Conservation (phyloP, 2,329 filamentous ascomycete genomes). For the Aureobasidium vineae region DNA sequence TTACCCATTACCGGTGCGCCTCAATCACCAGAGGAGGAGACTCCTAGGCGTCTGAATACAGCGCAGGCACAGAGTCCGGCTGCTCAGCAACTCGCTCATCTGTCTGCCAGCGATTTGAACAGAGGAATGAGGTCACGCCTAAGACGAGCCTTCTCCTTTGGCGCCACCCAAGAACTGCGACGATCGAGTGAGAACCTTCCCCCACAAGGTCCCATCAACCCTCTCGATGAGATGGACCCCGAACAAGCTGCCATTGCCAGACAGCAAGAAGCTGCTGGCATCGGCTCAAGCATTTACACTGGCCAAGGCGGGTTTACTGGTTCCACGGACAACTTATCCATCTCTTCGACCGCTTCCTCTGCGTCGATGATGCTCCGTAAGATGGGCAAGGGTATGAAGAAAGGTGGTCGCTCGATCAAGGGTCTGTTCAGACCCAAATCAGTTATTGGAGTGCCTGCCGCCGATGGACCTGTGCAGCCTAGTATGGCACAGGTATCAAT, state of each 20-base stretch:
- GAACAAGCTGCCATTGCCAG: slow-evolving; percentile 90
- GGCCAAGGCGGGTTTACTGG: slow-evolving; percentile 80
- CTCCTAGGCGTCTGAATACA: slow-evolving; percentile 16
- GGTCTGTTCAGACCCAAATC: slow-evolving; percentile 96
- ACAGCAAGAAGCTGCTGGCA: slow-evolving; percentile 85
- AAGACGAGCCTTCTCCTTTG: slow-evolving; percentile 91
- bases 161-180: slow-evolving; percentile 86
- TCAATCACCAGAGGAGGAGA: slow-evolving; percentile 23
- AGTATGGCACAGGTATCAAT: slow-evolving; percentile 87
- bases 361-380: slow-evolving; percentile 94
- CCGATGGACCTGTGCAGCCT: slow-evolving; percentile 62
- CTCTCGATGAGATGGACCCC: slow-evolving; percentile 56
- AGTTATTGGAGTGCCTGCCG: slow-evolving; percentile 70
- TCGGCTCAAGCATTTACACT: slow-evolving; percentile 91
- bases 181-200: slow-evolving; percentile 63
- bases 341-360: slow-evolving; percentile 85
- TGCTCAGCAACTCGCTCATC: slow-evolving; percentile 78
- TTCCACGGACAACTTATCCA: slow-evolving; percentile 92
- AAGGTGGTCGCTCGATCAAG: slow-evolving; percentile 83
- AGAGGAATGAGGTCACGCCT: slow-evolving; percentile 83
- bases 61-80: slow-evolving; percentile 61
- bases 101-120: slow-evolving; percentile 76
- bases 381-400: slow-evolving; percentile 99
- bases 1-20: slow-evolving; percentile 25
- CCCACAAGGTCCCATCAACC: slow-evolving; percentile 32